Percentiles rank a stretch among this genome's conserved stretches.
Evolutionary conservation across 2,329 filamentous ascomycete genomes (phyloP).

Genomic region (Aspergillus hortae): DNA sequence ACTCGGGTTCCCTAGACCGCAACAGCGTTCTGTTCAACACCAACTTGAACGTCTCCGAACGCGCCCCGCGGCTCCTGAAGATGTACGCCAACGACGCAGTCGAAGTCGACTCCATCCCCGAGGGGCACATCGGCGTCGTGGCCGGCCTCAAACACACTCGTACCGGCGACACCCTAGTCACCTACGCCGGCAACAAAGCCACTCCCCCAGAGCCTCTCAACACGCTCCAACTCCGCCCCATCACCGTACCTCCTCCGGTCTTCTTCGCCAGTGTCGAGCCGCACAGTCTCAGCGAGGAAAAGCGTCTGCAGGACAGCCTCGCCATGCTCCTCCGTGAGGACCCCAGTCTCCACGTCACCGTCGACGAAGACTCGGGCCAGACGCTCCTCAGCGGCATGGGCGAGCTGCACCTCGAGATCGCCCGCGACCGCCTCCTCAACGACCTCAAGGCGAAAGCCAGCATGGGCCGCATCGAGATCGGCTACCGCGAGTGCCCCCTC

Average conservation of each 20-base stretch:
- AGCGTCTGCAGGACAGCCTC: conserved; percentile 72
- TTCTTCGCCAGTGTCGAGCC: conserved; percentile 95
- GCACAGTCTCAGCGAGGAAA: conserved; percentile 72
- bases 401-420: conserved; percentile 90
- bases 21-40: conserved; percentile 83
- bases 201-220: conserved; percentile 66
- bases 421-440: conserved; percentile 78
- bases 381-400: conserved; percentile 96
- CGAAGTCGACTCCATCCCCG: conserved; percentile 73
- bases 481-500: conserved; percentile 81
- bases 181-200: conserved; percentile 62
- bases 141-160: conserved; percentile 85
- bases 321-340: conserved; percentile 82
- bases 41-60: conserved; percentile 73
- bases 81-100: conserved; percentile 87
- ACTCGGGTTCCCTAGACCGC: conserved; percentile 74
- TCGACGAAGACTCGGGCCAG: conserved; percentile 87
- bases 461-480: conserved; percentile 90
- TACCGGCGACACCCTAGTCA: conserved; percentile 87
- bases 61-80: conserved; percentile 75
- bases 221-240: conserved; percentile 77
- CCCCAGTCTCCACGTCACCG: conserved; percentile 78
- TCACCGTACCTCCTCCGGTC: conserved; percentile 85
- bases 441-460: conserved; percentile 82
- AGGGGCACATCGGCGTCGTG: conserved; percentile 92